Evolutionary conservation across 495 filamentous ascomycete genomes (phyloP).

Genomic region (Endocarpon pusillum): DNA sequence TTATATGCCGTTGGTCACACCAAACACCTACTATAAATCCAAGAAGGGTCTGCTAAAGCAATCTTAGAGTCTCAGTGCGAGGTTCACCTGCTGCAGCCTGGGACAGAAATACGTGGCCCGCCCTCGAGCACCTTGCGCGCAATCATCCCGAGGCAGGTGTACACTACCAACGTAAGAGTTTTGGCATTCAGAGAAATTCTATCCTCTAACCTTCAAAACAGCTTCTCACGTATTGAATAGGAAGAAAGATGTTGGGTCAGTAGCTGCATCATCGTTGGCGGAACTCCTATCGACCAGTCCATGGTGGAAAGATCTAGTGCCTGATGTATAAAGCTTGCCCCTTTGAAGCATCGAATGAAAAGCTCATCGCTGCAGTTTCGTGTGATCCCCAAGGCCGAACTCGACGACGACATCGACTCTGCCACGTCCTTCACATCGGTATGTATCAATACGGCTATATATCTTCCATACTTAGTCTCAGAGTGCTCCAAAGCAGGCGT

Average conservation of each 20-base stretch:
- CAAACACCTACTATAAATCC: neutral
- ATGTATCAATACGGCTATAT: constrained; percentile 80
- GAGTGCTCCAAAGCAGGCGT: constrained; percentile 59
- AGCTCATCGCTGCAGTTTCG: no score
- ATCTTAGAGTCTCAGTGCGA: constrained; percentile 31
- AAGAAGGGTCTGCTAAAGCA: neutral
- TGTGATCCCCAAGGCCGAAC: constrained; percentile 32
- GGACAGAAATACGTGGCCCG: constrained; percentile 53
- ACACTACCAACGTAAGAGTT: constrained; percentile 55
- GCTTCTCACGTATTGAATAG: constrained; percentile 47
- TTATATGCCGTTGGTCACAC: constrained; percentile 54
- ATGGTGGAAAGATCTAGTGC: constrained; percentile 70
- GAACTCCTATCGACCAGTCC: constrained; percentile 51
- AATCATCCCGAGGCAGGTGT: constrained; percentile 76
- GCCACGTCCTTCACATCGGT: constrained; percentile 63
- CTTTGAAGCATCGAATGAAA: no score
- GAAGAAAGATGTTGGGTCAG: constrained; percentile 36
- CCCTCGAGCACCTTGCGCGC: constrained; percentile 42
- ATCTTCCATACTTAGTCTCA: constrained; percentile 67
- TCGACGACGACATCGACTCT: constrained; percentile 45
- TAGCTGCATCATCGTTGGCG: constrained; percentile 36
- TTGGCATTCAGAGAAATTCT: constrained; percentile 5
- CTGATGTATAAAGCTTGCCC: no score
- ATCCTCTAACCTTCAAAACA: constrained; percentile 10
- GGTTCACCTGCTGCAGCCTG: constrained; percentile 37